phyloP scores from a whole-genome alignment of 345 rosid species.

The Eucalyptus regnans region DNA sequence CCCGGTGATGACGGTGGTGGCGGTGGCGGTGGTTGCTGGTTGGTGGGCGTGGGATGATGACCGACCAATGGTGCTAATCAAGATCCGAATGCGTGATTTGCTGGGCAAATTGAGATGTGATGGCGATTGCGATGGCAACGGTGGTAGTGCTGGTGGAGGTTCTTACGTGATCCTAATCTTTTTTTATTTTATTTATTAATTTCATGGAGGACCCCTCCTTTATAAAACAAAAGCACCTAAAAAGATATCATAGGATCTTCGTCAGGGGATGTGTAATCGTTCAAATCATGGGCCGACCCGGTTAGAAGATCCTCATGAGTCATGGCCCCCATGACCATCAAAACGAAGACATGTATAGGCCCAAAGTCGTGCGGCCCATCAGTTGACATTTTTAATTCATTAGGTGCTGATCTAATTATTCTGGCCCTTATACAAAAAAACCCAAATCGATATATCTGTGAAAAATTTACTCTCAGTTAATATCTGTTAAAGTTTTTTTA shows the following conservation, averaged over 20 bases:
- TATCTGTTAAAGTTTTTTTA: fast-evolving
- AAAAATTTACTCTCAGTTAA: fast-evolving
- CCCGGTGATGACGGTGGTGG: neutral
- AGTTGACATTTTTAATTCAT: neutral
- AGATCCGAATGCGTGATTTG: neutral
- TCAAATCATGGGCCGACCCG: neutral
- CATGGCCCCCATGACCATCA: neutral
- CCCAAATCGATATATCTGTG: fast-evolving
- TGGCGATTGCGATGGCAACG: neutral
- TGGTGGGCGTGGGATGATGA: neutral
- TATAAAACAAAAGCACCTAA: neutral
- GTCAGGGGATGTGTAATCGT: neutral
- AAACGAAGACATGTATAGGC: neutral
- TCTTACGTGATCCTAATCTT: neutral
- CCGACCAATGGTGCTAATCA: neutral
- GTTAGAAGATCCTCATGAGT: neutral
- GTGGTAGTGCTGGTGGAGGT: neutral
- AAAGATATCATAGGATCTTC: neutral
- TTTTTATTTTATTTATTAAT: no score
- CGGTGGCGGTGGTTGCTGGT: neutral
- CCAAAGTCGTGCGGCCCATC: neutral
- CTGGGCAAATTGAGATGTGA: neutral
- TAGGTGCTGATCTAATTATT: neutral
- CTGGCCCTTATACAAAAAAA: no score
- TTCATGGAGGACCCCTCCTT: neutral